phyloP scores from a whole-genome alignment of 768 basidiomycete genomes.

The Lentinula aciculospora region DNA sequence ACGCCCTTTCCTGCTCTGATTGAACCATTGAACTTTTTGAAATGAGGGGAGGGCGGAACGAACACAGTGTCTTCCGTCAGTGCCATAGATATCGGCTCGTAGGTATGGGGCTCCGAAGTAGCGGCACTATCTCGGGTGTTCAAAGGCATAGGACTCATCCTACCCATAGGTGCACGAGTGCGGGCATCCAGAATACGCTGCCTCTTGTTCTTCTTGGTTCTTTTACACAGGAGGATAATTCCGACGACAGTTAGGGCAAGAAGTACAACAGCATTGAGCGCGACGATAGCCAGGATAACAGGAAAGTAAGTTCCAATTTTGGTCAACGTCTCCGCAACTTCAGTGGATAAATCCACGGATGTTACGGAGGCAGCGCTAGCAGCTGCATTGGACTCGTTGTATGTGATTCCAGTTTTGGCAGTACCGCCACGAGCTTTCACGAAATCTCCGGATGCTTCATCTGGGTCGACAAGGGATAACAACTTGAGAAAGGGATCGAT shows the following conservation, averaged over 20 bases:
- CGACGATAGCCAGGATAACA: slow-evolving; percentile 69
- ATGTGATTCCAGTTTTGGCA: slow-evolving; percentile 64
- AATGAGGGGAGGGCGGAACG: slow-evolving; percentile 55
- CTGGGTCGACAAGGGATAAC: slow-evolving; percentile 62
- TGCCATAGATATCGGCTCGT: slow-evolving; percentile 56
- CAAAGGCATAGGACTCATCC: slow-evolving; percentile 55
- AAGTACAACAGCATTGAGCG: slow-evolving; percentile 70
- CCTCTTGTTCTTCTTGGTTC: slow-evolving; percentile 22
- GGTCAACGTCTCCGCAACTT: slow-evolving; percentile 54
- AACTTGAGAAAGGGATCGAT: slow-evolving; percentile 77
- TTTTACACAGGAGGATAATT: slow-evolving; percentile 47
- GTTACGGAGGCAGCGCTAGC: slow-evolving; percentile 32
- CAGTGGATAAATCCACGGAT: slow-evolving; percentile 49
- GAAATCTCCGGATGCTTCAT: slow-evolving; percentile 68
- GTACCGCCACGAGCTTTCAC: slow-evolving; percentile 60
- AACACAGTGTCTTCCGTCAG: slow-evolving; percentile 42
- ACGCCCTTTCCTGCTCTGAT: slow-evolving; percentile 15
- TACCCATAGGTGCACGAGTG: slow-evolving; percentile 31
- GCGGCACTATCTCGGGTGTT: slow-evolving; percentile 35
- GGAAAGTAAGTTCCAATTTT: slow-evolving; percentile 64
- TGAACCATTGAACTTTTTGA: slow-evolving; percentile 36
- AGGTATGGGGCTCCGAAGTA: slow-evolving; percentile 34
- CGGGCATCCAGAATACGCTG: slow-evolving; percentile 13
- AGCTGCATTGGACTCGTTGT: slow-evolving; percentile 42
- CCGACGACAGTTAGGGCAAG: slow-evolving; percentile 51